Evolutionary conservation across 352 stramenopile species (phyloP).

Genomic region (Phytophthora citrophthora): DNA sequence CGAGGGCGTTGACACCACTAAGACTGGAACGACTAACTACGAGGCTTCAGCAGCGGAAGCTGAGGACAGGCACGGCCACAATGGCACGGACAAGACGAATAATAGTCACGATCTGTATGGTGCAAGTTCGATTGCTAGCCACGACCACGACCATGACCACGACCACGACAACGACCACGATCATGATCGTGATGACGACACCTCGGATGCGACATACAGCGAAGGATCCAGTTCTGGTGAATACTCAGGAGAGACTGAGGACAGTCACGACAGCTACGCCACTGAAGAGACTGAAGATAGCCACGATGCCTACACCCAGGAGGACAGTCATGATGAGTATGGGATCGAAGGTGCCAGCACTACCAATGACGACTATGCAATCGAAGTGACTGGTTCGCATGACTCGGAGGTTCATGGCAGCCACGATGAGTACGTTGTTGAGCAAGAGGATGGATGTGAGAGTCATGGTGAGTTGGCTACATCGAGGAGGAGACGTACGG

Average conservation of each 20-base stretch:
- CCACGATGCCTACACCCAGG: background rate
- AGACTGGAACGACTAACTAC: background rate
- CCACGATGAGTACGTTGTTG: background rate
- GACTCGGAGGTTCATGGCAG: background rate
- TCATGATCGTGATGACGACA: background rate
- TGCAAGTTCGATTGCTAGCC: background rate
- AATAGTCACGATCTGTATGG: background rate
- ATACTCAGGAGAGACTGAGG: background rate
- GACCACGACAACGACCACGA: background rate
- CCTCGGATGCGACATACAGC: background rate
- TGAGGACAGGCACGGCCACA: background rate
- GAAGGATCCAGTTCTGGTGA: background rate
- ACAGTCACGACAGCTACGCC: background rate
- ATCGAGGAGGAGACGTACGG: background rate
- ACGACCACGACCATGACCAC: background rate
- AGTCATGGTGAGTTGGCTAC: background rate
- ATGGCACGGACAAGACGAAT: background rate
- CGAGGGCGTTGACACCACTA: background rate
- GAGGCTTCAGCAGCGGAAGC: background rate
- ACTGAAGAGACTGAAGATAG: constrained; percentile 1
- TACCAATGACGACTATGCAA: background rate
- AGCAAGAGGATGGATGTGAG: background rate
- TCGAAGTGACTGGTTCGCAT: background rate
- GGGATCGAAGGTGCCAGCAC: background rate
- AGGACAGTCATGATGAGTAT: background rate